Conservation (phyloP, 2,329 filamentous ascomycete species). For the Colletotrichum magnum region DNA sequence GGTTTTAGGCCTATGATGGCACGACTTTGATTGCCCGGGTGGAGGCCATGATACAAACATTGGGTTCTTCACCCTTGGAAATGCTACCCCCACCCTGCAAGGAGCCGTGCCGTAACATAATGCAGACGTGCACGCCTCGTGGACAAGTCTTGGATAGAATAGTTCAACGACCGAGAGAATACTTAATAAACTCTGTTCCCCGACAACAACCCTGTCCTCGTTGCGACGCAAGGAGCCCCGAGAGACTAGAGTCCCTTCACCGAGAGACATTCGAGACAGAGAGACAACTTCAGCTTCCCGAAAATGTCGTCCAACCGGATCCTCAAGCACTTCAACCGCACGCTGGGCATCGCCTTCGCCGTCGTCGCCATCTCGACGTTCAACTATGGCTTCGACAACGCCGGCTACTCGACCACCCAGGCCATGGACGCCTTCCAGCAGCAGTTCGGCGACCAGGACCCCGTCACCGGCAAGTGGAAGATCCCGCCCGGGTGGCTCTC, state of each 20-base stretch:
- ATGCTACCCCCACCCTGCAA: constrained; percentile 18
- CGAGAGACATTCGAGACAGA: background rate
- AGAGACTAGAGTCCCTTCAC: background rate
- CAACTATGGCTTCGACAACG: constrained; percentile 58
- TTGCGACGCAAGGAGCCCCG: background rate
- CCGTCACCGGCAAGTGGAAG: constrained; percentile 41
- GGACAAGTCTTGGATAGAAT: constrained; percentile 7
- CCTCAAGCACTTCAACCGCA: constrained; percentile 33
- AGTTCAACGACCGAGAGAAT: constrained; percentile 26
- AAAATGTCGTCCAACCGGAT: constrained; percentile 30
- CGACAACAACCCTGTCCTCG: background rate
- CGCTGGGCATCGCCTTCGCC: constrained; percentile 40
- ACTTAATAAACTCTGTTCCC: background rate
- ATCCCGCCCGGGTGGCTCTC: constrained; percentile 51
- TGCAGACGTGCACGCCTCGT: constrained; percentile 3
- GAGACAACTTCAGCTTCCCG: background rate
- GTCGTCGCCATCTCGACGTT: constrained; percentile 53
- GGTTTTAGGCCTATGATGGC: constrained; percentile 7
- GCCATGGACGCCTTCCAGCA: constrained; percentile 54
- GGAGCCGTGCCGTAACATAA: constrained; percentile 23
- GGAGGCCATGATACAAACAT: constrained; percentile 5
- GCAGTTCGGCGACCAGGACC: constrained; percentile 50
- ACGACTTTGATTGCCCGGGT: constrained; percentile 18
- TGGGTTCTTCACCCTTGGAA: background rate
- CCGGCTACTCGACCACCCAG: constrained; percentile 51